Conservation (phyloP, 2,329 filamentous ascomycete species). For the Xylariaceae sp. region DNA sequence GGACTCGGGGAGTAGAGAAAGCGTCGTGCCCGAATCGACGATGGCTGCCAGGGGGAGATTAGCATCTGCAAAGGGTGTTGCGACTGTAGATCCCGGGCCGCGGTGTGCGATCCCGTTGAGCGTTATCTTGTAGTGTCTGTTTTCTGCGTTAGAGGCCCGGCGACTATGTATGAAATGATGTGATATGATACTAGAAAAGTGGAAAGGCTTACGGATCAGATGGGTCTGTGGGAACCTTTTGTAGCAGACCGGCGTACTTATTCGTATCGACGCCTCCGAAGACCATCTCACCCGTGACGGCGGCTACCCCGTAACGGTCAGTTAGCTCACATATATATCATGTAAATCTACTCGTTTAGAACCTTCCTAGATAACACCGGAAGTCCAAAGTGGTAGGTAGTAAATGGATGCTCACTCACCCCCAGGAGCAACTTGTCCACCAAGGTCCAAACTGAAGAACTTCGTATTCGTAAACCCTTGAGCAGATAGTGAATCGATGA, state of each 20-base stretch:
- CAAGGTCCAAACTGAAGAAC: conserved; percentile 59
- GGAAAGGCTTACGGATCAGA: conserved; percentile 42
- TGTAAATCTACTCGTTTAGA: neutral
- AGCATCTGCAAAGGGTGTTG: conserved; percentile 25
- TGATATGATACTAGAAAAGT: conserved; percentile 28
- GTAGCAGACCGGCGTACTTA: conserved; percentile 57
- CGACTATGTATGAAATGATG: conserved; percentile 31
- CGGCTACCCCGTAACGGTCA: conserved; percentile 34
- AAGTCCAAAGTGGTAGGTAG: neutral
- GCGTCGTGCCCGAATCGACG: conserved; percentile 61
- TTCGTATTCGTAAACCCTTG: conserved; percentile 57
- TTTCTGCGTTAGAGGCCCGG: neutral
- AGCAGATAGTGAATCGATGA: conserved; percentile 57
- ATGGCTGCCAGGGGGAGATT: conserved; percentile 50
- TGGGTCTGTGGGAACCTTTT: conserved; percentile 51
- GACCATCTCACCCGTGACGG: conserved; percentile 55
- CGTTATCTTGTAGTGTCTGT: conserved; percentile 40
- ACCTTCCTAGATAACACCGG: no score
- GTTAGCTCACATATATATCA: conserved; percentile 5
- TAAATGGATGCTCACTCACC: conserved; percentile 31
- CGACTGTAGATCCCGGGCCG: conserved; percentile 18
- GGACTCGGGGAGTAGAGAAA: conserved; percentile 53
- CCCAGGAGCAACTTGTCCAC: conserved; percentile 41
- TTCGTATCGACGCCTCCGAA: conserved; percentile 61
- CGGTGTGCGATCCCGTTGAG: conserved; percentile 35